Percentiles rank a stretch among this genome's conserved stretches.
Evolutionary conservation across 2,329 filamentous ascomycete species (phyloP).

Genomic region (Talaromyces sp.): DNA sequence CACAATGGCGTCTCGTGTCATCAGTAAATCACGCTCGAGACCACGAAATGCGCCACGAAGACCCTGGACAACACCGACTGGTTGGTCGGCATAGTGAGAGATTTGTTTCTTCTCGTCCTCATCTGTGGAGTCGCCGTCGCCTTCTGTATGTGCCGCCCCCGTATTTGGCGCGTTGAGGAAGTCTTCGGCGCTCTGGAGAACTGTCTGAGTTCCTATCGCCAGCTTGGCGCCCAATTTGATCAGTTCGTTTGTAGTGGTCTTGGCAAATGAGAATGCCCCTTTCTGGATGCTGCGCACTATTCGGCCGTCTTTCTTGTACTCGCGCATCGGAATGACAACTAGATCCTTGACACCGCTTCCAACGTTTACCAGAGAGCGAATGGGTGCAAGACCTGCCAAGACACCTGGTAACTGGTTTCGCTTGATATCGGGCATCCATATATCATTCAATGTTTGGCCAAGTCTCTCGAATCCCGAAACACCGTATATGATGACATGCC

Average conservation of each 20-base stretch:
- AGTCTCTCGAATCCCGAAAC: conserved; percentile 85
- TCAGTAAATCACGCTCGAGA: conserved; percentile 77
- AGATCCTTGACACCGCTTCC: conserved; percentile 81
- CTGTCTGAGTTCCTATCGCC: conserved; percentile 90
- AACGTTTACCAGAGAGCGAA: conserved; percentile 87
- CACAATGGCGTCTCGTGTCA: conserved; percentile 86
- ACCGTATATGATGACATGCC: conserved; percentile 88
- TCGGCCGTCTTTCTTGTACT: conserved; percentile 91
- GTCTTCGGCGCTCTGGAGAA: conserved; percentile 81
- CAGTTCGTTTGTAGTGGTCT: conserved; percentile 89
- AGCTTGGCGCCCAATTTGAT: conserved; percentile 91
- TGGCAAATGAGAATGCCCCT: conserved; percentile 82
- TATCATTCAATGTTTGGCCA: conserved; percentile 84
- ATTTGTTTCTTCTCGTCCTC: conserved; percentile 72
- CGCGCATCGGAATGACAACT: conserved; percentile 80
- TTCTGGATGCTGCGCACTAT: conserved; percentile 89
- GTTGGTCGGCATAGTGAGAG: conserved; percentile 90
- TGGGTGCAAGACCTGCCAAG: conserved; percentile 78
- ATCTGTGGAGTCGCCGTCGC: conserved; percentile 52
- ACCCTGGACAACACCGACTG: conserved; percentile 80
- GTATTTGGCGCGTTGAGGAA: conserved; percentile 49
- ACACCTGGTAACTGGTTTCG: conserved; percentile 83
- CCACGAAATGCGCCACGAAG: conserved; percentile 76
- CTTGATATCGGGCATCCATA: conserved; percentile 94
- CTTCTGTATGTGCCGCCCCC: conserved; percentile 33